Base-by-base conservation (phyloP, 1,139 yeast species). In the Kazachstania sp. region DNA sequence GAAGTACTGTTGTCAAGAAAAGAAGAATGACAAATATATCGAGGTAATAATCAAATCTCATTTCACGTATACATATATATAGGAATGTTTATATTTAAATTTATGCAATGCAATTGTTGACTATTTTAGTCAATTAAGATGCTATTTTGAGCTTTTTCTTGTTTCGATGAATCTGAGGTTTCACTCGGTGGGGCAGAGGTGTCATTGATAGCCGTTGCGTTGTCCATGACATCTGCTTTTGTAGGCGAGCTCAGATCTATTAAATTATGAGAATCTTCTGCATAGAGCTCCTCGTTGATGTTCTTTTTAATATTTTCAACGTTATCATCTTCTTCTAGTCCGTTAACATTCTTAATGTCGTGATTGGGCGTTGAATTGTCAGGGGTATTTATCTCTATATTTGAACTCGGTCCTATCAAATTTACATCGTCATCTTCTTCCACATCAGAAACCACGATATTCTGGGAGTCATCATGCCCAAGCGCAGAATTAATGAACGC, bases 401-500 rank as follows among this genome's bases (percentile, higher is more conserved):
- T 38, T 4, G 41, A 38, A 28, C 41, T 38, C n/a, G 11, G 41
- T 11, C 55, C 58, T 28, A 51, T 39, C 9, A 54, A 44, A 29
- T 52, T 54, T 28, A 54, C 57, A 46, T 54, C 57, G 30, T 49
- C 53, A 46, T 52, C 55, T 15, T 35, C 43, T 20, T 51, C 53
- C 13, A 46, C 29, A 42, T 52, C 58, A 19, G 55, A 54, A 13
- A 54, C 44, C 12, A 47, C 39, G 11, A 50, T 45, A 19, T 45
- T 49, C 38, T 38, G 47, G 30, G 28, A 23, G 8, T 23, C 28
- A 23, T 23, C 28, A 23, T 3, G 8, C 6, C 8, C 28, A 23
- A 23, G 9, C 9, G 28, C 2, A 23, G 28, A 23, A 2, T 23
- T 23, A 23, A 7, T 9, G 9, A 23, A 9, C 6, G 6, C 8